Evolutionary conservation across 176 grass and related monocot species (phyloP), one percentile per base, ranked within the genome.

Genomic region (Oryza coarctata): DNA sequence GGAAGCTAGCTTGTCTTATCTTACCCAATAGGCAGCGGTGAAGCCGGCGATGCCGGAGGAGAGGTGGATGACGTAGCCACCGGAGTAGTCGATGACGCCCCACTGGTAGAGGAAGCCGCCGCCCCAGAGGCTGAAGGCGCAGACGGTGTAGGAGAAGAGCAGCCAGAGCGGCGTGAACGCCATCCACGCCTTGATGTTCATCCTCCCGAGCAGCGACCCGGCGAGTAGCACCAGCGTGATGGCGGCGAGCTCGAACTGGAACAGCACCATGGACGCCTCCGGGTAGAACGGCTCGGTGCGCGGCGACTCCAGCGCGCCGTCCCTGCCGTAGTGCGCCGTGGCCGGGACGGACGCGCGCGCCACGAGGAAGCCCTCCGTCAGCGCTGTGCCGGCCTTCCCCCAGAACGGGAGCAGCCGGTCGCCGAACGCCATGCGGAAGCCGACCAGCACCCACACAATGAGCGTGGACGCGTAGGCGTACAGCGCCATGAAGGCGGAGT

Each of bases 51-150:
- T 67, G 25, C 94, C 94, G 50, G 94, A 94, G 62, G 94, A 90
- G 60, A 97, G 91, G 86, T 97, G 94, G 65, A 97, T 92, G 83
- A 97, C 91, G 86, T 97, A 97, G 1, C 91, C 94, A 77, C 91
- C 94, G 63, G 89, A 94, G 89, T 97, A 97, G 88, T 97, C 94
- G 65, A 97, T 92, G 80, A 97, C 94, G 69, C 94, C 94, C 94
- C 91, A 97, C 9, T 89, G 87, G 80, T 84, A 89, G 73, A 93
- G 87, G 82, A 96, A 96, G 9, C 94, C 90, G 60, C 94, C 90
- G 70, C 93, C 93, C 93, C 93, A 92, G 39, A 95, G 81, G 75
- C 90, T 92, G 70, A 95, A 95, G 0, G 87, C 90, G 64, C 93
- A 64, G 4, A 93, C 83, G 47, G 93, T 96, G 88, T 91, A 96